Base-by-base conservation (phyloP, 108 stramenopile genomes). In the Cyclotella baltica region DNA sequence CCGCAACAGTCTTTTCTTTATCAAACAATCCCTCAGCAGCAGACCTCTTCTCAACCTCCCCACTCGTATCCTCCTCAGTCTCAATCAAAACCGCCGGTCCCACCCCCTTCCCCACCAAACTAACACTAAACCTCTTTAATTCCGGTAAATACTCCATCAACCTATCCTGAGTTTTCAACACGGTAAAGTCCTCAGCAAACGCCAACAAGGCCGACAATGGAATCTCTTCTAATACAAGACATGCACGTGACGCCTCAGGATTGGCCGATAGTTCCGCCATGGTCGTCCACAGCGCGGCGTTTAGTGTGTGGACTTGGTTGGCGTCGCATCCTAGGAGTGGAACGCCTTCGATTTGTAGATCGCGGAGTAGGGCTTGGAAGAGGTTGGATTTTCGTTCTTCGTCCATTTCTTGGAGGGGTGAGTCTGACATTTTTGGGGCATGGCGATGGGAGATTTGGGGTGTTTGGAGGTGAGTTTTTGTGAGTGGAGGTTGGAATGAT, bases 251-350 rank as follows among this genome's bases (percentile, higher is more conserved):
- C 11, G 72, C 72, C 19, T 76, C 62, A 46, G 78, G 86, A 25
- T 74, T 51, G n/a, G 84, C 83, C 10, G 58, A 35, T 0, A 94
- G 61, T 63, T 94, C 89, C 2, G 90, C 90, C 87, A 92, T 88
- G 5, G 87, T 90, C n/a, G 93, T 92, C 93, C 93, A 94, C 13
- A 91, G 47, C 1, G 93, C 91, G 8, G 88, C 93, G 37, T 88
- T 87, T 37, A 91, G 62, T 6, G 88, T 92, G 19, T 83, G 81
- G 0, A 85, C 85, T 69, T 89, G 83, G 47, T 88, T 78, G 35
- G 88, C 90, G 77, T 93, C 93, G 59, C 89, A 90, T 28, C 83
- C 88, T 10, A 94, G 68, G 30, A 94, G 72, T n/a, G 93, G 93
- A n/a, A 90, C 88, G 6, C 88, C 89, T 70, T 92, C 89, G 9